Evolutionary conservation across 2,329 filamentous ascomycete genomes (phyloP).

Genomic region (Penicillium fuscoglaucum): DNA sequence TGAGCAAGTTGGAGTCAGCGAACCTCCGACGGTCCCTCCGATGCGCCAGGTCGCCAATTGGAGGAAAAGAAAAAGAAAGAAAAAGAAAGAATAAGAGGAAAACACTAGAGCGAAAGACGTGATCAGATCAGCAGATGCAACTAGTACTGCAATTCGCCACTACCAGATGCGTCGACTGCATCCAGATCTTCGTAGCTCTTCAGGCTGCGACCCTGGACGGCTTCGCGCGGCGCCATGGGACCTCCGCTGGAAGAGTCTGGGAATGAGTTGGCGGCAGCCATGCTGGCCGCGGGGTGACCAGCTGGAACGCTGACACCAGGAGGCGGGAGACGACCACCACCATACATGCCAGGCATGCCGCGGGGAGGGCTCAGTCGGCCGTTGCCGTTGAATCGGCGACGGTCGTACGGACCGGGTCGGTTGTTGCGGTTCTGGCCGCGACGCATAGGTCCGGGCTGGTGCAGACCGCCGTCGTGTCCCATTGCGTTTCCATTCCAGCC

Average conservation of each 20-base stretch:
- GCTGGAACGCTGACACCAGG: conserved; percentile 37
- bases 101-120: not conserved
- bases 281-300: conserved; percentile 42
- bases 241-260: conserved; percentile 61
- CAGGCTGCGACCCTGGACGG: conserved; percentile 85
- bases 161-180: conserved; percentile 71
- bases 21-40: conserved; percentile 15
- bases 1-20: conserved; percentile 11
- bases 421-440: conserved; percentile 65
- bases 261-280: conserved; percentile 48
- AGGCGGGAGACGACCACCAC: conserved; percentile 31
- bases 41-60: conserved; percentile 19
- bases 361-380: conserved; percentile 51
- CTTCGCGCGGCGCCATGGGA: conserved; percentile 81
- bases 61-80: not conserved
- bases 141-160: conserved; percentile 88
- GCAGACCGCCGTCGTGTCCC: conserved; percentile 44
- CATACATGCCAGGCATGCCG: conserved; percentile 40
- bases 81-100: not conserved
- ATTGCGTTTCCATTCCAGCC: conserved; percentile 35
- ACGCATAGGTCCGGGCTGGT: conserved; percentile 66
- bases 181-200: conserved; percentile 98
- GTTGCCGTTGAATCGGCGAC: conserved; percentile 52
- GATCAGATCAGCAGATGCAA: not conserved
- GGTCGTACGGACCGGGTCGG: conserved; percentile 72